These are phyloP conservation scores for Postia placenta DNA, from an alignment of 768 basidiomycete genomes.

Conservation along the genomic window DNA sequence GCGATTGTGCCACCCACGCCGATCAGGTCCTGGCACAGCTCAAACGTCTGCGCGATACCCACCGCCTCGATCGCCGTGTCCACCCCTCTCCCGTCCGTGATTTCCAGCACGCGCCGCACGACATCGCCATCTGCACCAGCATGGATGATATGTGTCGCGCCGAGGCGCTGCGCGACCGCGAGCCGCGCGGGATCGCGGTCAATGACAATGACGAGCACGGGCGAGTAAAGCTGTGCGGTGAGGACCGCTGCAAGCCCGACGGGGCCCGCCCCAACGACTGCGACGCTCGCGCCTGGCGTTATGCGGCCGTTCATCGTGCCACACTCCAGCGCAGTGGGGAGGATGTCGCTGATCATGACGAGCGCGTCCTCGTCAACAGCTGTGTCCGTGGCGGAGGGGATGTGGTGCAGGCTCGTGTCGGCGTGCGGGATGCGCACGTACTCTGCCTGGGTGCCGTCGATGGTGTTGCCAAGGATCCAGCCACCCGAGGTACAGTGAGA, in stretches of 20 bases:
- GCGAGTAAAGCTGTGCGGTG: slow-evolving; percentile 20
- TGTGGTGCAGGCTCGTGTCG: slow-evolving; percentile 14
- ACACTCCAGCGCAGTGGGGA: slow-evolving; percentile 22
- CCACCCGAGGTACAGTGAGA: slow-evolving; percentile 19
- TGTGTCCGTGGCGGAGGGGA: slow-evolving; percentile 4
- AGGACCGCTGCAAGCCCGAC: slow-evolving; percentile 17
- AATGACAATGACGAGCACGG: slow-evolving; percentile 16
- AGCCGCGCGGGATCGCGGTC: slow-evolving; percentile 17
- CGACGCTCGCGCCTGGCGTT: slow-evolving; percentile 18
- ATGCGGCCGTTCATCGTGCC: slow-evolving; percentile 20
- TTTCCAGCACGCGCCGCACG: slow-evolving; percentile 16
- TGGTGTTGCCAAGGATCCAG: slow-evolving; percentile 19
- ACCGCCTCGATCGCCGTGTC: slow-evolving; percentile 22
- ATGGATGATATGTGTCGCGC: slow-evolving; percentile 18
- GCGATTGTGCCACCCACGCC: slow-evolving; percentile 22
- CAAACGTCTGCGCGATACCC: slow-evolving; percentile 20
- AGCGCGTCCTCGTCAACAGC: slow-evolving; percentile 14
- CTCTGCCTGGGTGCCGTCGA: slow-evolving; percentile 19
- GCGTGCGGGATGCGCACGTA: slow-evolving; percentile 21
- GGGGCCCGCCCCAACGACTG: slow-evolving; percentile 20
- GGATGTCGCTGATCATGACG: slow-evolving; percentile 20
- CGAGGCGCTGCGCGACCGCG: slow-evolving; percentile 11
- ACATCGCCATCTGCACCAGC: slow-evolving; percentile 15
- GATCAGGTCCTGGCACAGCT: slow-evolving; percentile 21
- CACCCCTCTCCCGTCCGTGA: slow-evolving; percentile 20